Conservation (phyloP, 2,329 filamentous ascomycete genomes). For the Arthrobotrys musiformis region DNA sequence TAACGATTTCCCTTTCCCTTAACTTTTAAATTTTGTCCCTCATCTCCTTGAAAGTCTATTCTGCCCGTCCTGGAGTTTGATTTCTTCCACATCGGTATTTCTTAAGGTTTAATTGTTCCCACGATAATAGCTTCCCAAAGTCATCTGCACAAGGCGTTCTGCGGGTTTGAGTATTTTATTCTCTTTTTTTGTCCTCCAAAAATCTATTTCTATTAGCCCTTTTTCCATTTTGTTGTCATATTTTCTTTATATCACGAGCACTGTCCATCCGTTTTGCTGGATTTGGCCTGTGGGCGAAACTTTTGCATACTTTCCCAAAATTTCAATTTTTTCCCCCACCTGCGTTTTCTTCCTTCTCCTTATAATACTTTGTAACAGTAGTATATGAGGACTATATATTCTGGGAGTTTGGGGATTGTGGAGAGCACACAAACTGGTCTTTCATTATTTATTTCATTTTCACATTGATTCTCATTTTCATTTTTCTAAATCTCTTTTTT, state of each 20-base stretch:
- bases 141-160: constrained; percentile 53
- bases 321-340: constrained; percentile 16
- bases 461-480: neutral
- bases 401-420: constrained; percentile 51
- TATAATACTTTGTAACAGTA: constrained; percentile 57
- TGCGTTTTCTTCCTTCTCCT: constrained; percentile 37
- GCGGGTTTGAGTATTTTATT: constrained; percentile 34
- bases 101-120: constrained; percentile 45
- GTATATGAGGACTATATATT: constrained; percentile 53
- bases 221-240: constrained; percentile 13
- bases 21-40: constrained; percentile 21
- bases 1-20: constrained; percentile 39
- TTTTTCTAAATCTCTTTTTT: constrained; percentile 29
- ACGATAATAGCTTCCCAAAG: constrained; percentile 44
- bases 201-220: constrained; percentile 40
- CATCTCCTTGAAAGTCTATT: constrained; percentile 11
- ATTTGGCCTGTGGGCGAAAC: constrained; percentile 34
- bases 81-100: constrained; percentile 54
- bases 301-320: constrained; percentile 31
- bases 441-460: constrained; percentile 51
- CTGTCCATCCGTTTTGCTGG: constrained; percentile 22
- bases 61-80: constrained; percentile 44
- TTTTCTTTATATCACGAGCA: neutral
- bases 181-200: constrained; percentile 21
- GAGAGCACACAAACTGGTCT: constrained; percentile 42